Evolutionary conservation across 305 asterid species (phyloP).

Genomic region (Andrographis paniculata): DNA sequence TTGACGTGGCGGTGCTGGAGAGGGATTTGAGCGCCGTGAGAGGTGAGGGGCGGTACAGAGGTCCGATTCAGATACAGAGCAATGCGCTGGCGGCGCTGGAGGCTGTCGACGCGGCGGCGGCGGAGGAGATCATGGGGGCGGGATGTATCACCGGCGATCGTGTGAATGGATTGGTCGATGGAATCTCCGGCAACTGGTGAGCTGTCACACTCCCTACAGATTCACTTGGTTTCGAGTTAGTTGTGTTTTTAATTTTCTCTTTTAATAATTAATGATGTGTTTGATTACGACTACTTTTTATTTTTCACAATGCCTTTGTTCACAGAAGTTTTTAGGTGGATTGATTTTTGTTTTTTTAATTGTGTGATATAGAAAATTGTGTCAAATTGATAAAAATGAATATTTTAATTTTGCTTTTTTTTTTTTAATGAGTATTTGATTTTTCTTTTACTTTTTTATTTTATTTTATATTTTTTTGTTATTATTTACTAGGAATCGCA

Average conservation of each 20-base stretch:
- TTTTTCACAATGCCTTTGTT: too few species aligned
- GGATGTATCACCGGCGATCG: conserved; percentile 92
- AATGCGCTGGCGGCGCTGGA: conserved; percentile 91
- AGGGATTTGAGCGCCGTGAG: conserved; percentile 89
- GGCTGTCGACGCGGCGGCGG: conserved; percentile 82
- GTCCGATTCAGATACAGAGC: conserved; percentile 95
- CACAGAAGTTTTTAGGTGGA: too few species aligned
- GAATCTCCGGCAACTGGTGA: conserved; percentile 84
- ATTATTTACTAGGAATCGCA: too few species aligned
- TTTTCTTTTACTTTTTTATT: too few species aligned
- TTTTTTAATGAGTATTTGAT: too few species aligned
- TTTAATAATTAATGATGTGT: conserved; percentile 24
- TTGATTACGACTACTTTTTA: conserved; percentile 15
- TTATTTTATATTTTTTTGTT: too few species aligned
- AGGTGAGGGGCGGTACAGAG: conserved; percentile 94
- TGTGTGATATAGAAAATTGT: too few species aligned
- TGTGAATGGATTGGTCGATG: conserved; percentile 88
- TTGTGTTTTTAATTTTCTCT: conserved; percentile 3
- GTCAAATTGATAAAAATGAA: too few species aligned
- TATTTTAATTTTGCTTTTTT: too few species aligned
- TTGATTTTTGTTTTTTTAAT: too few species aligned
- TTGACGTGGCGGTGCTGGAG: conserved; percentile 83
- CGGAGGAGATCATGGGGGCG: conserved; percentile 60
- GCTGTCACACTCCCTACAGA: not conserved
- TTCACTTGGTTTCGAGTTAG: too few species aligned